phyloP scores from a whole-genome alignment of 2,329 filamentous ascomycete species.

The Cercospora canescens region DNA sequence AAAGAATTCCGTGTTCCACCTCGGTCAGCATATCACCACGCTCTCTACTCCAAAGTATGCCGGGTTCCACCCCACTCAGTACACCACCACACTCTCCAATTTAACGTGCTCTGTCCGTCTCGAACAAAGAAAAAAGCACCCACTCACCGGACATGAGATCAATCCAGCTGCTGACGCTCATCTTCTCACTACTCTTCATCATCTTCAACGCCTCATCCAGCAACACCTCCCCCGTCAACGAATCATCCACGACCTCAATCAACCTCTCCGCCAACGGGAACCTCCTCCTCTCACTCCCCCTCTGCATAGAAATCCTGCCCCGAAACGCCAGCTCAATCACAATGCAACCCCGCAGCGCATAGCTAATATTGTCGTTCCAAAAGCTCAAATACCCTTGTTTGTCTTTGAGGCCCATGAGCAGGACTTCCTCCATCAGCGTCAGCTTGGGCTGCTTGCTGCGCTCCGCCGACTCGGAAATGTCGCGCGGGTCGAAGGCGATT shows the following conservation, averaged over 20 bases:
- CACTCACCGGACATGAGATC: slow-evolving; percentile 93
- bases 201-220: slow-evolving; percentile 98
- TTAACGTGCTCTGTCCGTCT: too few relatives aligned
- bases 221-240: slow-evolving; percentile 92
- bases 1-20: too few relatives aligned
- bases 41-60: too few relatives aligned
- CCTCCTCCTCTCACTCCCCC: slow-evolving; percentile 85
- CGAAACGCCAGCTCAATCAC: slow-evolving; percentile 96
- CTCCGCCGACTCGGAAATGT: slow-evolving; percentile 96
- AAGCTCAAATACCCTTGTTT: slow-evolving; percentile 99
- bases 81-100: too few relatives aligned
- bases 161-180: slow-evolving; percentile 99
- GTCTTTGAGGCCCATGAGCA: slow-evolving; percentile 94
- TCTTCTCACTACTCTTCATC: slow-evolving; percentile 99
- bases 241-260: slow-evolving; percentile 97
- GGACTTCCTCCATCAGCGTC: slow-evolving; percentile 97
- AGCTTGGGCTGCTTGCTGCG: slow-evolving; percentile 97
- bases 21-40: slow-evolving; percentile 8
- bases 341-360: slow-evolving; percentile 95
- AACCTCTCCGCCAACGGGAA: slow-evolving; percentile 90
- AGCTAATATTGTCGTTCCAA: slow-evolving; percentile 99
- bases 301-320: slow-evolving; percentile 97
- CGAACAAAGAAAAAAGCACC: too few relatives aligned
- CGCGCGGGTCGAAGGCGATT: slow-evolving; percentile 95
- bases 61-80: slow-evolving; percentile 9